These are phyloP conservation scores for Rubroshorea leprosula DNA, from an alignment of 345 rosid genomes.

Conservation along the genomic window DNA sequence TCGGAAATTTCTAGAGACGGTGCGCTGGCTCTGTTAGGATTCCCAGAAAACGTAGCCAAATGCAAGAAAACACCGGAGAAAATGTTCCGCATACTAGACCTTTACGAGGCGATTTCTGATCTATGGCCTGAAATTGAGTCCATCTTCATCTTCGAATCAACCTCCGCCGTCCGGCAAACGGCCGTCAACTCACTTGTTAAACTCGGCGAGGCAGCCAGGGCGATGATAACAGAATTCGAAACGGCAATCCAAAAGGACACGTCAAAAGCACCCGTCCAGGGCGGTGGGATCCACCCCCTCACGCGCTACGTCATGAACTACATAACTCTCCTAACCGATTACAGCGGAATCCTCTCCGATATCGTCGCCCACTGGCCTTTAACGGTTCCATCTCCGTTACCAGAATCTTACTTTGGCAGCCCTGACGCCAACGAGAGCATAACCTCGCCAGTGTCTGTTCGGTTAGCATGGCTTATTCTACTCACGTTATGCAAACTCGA, in stretches of 20 bases:
- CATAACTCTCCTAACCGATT: conserved; percentile 61
- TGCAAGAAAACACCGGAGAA: conserved; percentile 65
- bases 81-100: conserved; percentile 65
- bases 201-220: conserved; percentile 45
- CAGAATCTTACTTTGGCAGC: conserved; percentile 39
- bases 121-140: conserved; percentile 52
- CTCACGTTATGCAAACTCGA: conserved; percentile 76
- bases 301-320: conserved; percentile 91
- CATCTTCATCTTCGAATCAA: conserved; percentile 57
- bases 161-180: conserved; percentile 38
- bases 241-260: conserved; percentile 54
- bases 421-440: conserved; percentile 17
- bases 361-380: conserved; percentile 54
- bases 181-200: conserved; percentile 45
- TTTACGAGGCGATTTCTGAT: conserved; percentile 59
- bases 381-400: conserved; percentile 30
- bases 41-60: conserved; percentile 59
- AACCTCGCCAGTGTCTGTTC: conserved; percentile 29
- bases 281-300: conserved; percentile 81
- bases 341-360: conserved; percentile 46
- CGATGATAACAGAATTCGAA: conserved; percentile 60
- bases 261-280: conserved; percentile 48
- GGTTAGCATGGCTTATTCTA: conserved; percentile 66
- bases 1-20: conserved; percentile 44
- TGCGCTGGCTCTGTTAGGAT: conserved; percentile 51